Percentiles rank a stretch among this genome's conserved stretches.
phyloP scores from a whole-genome alignment of 768 basidiomycete species.

The Pholiota conissans region DNA sequence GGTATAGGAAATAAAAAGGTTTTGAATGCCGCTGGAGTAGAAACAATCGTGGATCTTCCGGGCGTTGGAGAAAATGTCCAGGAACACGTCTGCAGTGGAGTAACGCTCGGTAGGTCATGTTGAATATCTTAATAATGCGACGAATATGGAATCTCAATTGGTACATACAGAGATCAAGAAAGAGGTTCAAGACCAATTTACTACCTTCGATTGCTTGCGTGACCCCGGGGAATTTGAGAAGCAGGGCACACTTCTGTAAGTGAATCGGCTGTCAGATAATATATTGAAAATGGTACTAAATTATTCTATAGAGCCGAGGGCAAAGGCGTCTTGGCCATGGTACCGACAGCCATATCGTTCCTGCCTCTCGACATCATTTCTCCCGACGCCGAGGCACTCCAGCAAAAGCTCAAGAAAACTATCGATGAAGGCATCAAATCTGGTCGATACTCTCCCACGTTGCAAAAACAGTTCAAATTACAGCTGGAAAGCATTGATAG shows the following conservation, averaged over 20 bases:
- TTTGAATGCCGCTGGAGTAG: neutral
- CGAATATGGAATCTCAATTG: neutral
- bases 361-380: neutral
- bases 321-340: conserved; percentile 6
- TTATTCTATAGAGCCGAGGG: neutral
- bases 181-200: conserved; percentile 1
- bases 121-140: neutral
- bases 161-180: conserved; percentile 2
- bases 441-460: neutral
- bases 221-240: neutral
- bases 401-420: neutral
- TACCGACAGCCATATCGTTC: neutral
- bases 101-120: neutral
- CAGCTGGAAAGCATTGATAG: conserved; percentile 1
- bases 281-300: too few relatives aligned
- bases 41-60: conserved; percentile 1
- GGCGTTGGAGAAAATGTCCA: conserved; percentile 2
- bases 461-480: conserved; percentile 11
- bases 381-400: neutral
- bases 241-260: conserved; percentile 9
- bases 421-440: neutral
- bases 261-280: too few relatives aligned
- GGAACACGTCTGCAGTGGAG: neutral
- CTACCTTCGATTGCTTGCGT: conserved; percentile 5
- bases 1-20: conserved; percentile 1